Conservation (phyloP, 257 asterid species). For the Pogostemon cablin region DNA sequence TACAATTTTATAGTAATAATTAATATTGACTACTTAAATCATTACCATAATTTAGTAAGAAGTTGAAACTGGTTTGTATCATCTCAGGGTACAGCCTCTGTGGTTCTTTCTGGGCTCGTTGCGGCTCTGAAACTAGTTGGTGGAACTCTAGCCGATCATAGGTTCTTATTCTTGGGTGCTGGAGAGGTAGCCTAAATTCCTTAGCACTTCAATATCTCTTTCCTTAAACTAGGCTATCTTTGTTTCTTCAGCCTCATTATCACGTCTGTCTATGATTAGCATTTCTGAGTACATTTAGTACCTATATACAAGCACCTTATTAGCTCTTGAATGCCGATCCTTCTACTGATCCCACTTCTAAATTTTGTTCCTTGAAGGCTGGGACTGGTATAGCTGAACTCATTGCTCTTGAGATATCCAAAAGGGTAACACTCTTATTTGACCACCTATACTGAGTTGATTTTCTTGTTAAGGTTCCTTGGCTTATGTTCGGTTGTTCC, state of each 20-base stretch:
- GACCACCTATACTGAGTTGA: not conserved
- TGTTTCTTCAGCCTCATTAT: conserved; percentile 7
- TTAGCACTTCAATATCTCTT: not conserved
- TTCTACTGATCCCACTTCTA: conserved; percentile 3
- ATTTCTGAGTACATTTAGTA: not conserved
- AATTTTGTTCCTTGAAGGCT: conserved; percentile 59
- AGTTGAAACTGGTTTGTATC: conserved; percentile 19
- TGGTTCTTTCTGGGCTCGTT: conserved; percentile 83
- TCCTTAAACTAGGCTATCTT: not conserved
- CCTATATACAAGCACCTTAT: not conserved
- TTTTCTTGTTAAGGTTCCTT: conserved; percentile 22
- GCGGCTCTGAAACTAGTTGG: conserved; percentile 72
- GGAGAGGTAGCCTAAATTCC: conserved; percentile 68
- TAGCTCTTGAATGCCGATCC: not conserved
- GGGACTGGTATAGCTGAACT: conserved; percentile 99
- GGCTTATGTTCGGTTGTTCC: conserved; percentile 21
- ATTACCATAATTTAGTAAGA: not conserved
- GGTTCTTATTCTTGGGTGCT: conserved; percentile 93
- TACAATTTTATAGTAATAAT: not conserved
- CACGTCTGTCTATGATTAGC: not conserved
- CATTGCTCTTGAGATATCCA: conserved; percentile 85
- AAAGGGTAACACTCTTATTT: conserved; percentile 47
- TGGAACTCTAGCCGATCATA: conserved; percentile 82
- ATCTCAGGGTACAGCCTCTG: conserved; percentile 92
- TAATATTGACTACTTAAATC: not conserved